A percentile compares a stretch with the other conserved stretches of the same genome.
Evolutionary conservation across 441 rosid genomes (phyloP).

Genomic region (Brassica hybrid): DNA sequence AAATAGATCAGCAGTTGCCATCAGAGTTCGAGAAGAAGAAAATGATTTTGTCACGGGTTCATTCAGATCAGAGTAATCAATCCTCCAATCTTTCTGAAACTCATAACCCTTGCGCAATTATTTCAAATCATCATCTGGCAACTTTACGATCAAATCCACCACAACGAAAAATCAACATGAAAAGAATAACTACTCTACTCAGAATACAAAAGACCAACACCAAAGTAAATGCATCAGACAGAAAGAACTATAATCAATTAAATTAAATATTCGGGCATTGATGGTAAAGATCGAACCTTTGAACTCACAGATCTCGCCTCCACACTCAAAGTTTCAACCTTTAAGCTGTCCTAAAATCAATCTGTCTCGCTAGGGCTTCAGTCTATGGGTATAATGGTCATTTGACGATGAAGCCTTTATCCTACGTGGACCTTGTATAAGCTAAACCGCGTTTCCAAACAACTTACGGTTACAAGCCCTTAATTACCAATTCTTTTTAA

Average conservation of each 20-base stretch:
- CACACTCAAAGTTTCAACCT: not conserved
- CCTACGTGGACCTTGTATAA: slow-evolving; percentile 7
- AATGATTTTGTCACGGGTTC: slow-evolving; percentile 32
- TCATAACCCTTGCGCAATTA: slow-evolving; percentile 47
- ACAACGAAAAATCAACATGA: not conserved
- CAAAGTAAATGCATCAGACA: too few species aligned
- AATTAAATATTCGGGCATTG: too few species aligned
- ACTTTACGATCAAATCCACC: slow-evolving; percentile 4
- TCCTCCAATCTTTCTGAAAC: slow-evolving; percentile 29
- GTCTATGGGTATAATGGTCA: slow-evolving; percentile 36
- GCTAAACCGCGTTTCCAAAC: not conserved
- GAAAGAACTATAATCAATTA: too few species aligned
- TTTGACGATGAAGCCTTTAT: slow-evolving; percentile 7
- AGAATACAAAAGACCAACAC: not conserved
- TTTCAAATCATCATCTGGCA: slow-evolving; percentile 42
- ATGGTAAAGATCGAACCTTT: not conserved
- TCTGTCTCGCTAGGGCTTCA: slow-evolving; percentile 24
- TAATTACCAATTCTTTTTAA: too few species aligned
- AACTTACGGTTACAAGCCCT: not conserved
- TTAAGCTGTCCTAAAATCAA: not conserved
- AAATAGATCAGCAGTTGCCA: slow-evolving; percentile 36
- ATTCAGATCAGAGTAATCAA: slow-evolving; percentile 19
- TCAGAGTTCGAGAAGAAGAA: slow-evolving; percentile 26
- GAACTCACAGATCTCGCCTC: slow-evolving; percentile 23
- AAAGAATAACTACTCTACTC: not conserved